Percentiles rank a stretch among this genome's conserved stretches.
Conservation (phyloP, 768 basidiomycete genomes). For the Gymnopilus junonius region DNA sequence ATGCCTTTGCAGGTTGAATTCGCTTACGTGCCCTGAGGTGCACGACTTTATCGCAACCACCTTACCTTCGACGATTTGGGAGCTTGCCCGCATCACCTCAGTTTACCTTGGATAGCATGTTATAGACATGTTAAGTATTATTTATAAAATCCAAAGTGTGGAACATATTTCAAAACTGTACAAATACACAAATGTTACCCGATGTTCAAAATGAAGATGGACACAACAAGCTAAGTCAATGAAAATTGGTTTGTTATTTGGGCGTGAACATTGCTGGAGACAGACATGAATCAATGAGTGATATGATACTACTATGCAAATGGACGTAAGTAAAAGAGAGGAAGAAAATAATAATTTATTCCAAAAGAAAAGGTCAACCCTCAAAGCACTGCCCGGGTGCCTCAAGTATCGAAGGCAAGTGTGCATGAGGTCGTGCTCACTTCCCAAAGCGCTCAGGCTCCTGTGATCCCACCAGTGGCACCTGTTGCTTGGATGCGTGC, state of each 20-base stretch:
- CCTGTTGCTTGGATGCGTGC: slow-evolving; percentile 47
- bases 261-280: not conserved
- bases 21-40: too few species aligned
- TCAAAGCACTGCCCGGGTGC: slow-evolving; percentile 2
- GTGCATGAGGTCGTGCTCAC: too few species aligned
- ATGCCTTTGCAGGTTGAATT: slow-evolving; percentile 27
- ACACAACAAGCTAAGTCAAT: not conserved
- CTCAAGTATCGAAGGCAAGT: not conserved
- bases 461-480: slow-evolving; percentile 46
- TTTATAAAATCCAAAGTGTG: not conserved
- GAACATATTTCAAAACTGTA: not conserved
- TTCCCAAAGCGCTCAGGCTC: slow-evolving; percentile 30
- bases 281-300: not conserved
- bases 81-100: not conserved
- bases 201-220: not conserved
- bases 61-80: too few species aligned
- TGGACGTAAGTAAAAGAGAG: not conserved
- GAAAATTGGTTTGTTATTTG: not conserved
- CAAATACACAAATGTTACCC: not conserved
- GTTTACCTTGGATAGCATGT: not conserved
- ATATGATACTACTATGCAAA: not conserved
- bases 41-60: too few species aligned
- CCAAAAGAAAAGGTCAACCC: slow-evolving; percentile 6
- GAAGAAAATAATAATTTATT: slow-evolving; percentile 1
- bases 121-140: not conserved